Percentiles rank a stretch among this genome's conserved stretches.
phyloP scores from a whole-genome alignment of 2,329 filamentous ascomycete species.

The Botrytis byssoidea region DNA sequence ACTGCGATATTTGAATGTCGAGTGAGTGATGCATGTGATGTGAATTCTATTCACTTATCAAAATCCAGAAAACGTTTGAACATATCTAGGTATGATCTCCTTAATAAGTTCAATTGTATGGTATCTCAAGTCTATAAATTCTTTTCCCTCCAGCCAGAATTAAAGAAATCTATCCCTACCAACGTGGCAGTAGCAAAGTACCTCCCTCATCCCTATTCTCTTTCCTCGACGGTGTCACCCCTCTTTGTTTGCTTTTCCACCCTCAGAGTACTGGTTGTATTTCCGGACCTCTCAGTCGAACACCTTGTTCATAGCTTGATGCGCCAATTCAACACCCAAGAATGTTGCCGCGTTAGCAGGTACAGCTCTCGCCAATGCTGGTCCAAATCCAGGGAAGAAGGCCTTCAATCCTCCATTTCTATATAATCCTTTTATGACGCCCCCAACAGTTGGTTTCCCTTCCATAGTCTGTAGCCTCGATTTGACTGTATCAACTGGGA shows the following conservation, averaged over 20 bases:
- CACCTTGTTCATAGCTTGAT: slow-evolving; percentile 76
- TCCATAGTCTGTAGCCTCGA: slow-evolving; percentile 88
- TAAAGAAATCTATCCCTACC: background rate
- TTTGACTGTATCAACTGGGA: slow-evolving; percentile 97
- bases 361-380: slow-evolving; percentile 86
- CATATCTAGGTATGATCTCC: background rate
- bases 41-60: background rate
- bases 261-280: background rate
- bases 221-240: background rate
- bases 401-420: slow-evolving; percentile 78
- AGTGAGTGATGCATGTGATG: background rate
- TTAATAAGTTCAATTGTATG: background rate
- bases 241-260: background rate
- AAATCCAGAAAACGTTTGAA: no score
- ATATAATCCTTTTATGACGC: slow-evolving; percentile 81
- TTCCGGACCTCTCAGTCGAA: slow-evolving; percentile 50
- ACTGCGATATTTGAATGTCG: background rate
- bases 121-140: slow-evolving; percentile 3
- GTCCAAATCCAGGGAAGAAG: slow-evolving; percentile 96
- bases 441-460: slow-evolving; percentile 75
- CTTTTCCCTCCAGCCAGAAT: background rate
- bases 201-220: background rate
- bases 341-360: slow-evolving; percentile 97
- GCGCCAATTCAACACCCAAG: slow-evolving; percentile 77
- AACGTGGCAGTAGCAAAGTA: background rate